These are phyloP conservation scores for Sporothrix globosa DNA, from an alignment of 2,329 filamentous ascomycete species.

Conservation along the genomic window DNA sequence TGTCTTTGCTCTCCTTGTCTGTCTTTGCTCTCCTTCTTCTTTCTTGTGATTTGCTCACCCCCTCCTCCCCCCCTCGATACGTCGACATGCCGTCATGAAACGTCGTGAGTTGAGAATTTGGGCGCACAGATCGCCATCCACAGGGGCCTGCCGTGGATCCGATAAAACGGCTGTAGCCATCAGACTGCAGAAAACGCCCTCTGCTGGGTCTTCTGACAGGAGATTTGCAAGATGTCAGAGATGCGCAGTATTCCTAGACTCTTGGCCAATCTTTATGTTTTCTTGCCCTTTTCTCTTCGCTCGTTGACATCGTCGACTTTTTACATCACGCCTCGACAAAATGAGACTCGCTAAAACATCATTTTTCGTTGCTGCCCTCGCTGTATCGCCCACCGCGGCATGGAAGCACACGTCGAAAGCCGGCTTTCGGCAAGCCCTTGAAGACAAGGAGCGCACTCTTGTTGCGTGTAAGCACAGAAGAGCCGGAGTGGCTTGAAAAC, in stretches of 20 bases:
- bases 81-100: slow-evolving; percentile 24
- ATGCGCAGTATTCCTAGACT: too few species aligned
- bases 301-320: neutral
- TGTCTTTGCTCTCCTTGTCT: neutral
- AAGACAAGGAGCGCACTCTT: slow-evolving; percentile 38
- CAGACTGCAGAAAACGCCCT: neutral
- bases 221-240: neutral
- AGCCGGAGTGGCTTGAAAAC: neutral
- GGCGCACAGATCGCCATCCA: slow-evolving; percentile 26
- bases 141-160: slow-evolving; percentile 21
- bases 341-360: neutral
- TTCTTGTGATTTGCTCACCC: neutral
- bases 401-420: slow-evolving; percentile 38
- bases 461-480: slow-evolving; percentile 42
- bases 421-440: slow-evolving; percentile 29
- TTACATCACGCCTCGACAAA: neutral
- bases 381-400: slow-evolving; percentile 23
- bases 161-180: neutral
- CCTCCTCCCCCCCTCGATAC: neutral
- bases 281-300: neutral
- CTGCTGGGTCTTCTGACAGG: neutral
- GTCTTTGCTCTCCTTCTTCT: neutral
- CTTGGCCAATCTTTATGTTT: neutral
- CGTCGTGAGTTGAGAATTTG: neutral
- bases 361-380: neutral